A percentile compares a stretch with the other conserved stretches of the same genome.
Evolutionary conservation across 805 yeast genomes (phyloP).

Genomic region (Saccharomycopsis fibuligera): DNA sequence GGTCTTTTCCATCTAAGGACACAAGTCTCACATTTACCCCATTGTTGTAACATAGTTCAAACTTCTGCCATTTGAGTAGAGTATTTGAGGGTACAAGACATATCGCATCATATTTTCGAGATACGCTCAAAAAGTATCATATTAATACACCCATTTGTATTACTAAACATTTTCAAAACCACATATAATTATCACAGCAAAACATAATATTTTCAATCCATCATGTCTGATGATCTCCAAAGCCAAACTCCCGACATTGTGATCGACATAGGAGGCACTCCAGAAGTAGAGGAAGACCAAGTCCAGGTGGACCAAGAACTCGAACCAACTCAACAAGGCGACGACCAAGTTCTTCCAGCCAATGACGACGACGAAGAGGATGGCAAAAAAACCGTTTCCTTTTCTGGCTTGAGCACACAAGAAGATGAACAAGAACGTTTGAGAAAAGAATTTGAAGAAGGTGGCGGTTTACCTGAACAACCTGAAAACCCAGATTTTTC

Average conservation of each 20-base stretch:
- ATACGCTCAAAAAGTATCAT: neutral
- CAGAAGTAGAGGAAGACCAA: constrained; percentile 38
- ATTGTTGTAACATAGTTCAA: neutral
- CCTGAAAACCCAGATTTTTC: constrained; percentile 84
- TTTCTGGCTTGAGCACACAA: constrained; percentile 76
- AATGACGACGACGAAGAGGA: constrained; percentile 35
- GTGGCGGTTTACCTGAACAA: constrained; percentile 98
- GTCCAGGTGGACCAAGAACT: constrained; percentile 31
- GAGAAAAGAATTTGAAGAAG: constrained; percentile 84
- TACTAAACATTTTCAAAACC: neutral
- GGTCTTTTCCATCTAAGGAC: neutral
- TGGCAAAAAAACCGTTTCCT: constrained; percentile 51
- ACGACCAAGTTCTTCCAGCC: too few species aligned
- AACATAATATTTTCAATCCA: neutral
- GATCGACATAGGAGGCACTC: constrained; percentile 53
- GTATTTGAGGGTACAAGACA: neutral
- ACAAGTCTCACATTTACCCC: neutral
- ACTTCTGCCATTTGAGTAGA: neutral
- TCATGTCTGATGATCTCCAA: constrained; percentile 59
- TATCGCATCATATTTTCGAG: too few species aligned
- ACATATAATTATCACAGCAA: neutral
- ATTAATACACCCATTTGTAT: neutral
- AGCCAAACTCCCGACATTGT: constrained; percentile 82
- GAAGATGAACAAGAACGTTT: constrained; percentile 67
- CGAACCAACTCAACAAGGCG: constrained; percentile 24